phyloP scores from a whole-genome alignment of 495 filamentous ascomycete species.

The Lepidopterella palustris region DNA sequence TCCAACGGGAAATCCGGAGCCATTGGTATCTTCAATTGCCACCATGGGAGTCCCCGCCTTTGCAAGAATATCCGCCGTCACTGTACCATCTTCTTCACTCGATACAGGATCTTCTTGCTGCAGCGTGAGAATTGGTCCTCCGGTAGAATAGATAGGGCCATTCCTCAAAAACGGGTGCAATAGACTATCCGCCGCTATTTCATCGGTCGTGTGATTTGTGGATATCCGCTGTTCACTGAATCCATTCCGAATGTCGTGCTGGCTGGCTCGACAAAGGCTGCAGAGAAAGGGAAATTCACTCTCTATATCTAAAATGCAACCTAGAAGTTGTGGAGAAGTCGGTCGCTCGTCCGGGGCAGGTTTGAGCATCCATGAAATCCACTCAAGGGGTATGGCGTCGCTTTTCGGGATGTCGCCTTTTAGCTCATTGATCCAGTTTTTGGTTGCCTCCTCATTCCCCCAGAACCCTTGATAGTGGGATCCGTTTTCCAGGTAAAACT shows the following conservation, averaged over 20 bases:
- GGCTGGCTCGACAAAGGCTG: not conserved
- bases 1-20: too few relatives aligned
- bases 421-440: slow-evolving; percentile 1
- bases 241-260: too few relatives aligned
- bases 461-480: not conserved
- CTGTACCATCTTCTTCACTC: slow-evolving; percentile 4
- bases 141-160: too few relatives aligned
- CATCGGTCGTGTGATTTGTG: too few relatives aligned
- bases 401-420: not conserved
- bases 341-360: not conserved
- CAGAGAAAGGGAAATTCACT: not conserved
- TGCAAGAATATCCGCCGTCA: slow-evolving; percentile 3
- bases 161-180: too few relatives aligned
- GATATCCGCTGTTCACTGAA: too few relatives aligned
- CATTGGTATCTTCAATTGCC: not conserved
- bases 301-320: not conserved
- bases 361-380: slow-evolving; percentile 1
- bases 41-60: not conserved
- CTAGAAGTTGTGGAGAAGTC: not conserved
- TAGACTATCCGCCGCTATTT: too few relatives aligned
- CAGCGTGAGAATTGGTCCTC: too few relatives aligned
- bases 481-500: not conserved
- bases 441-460: slow-evolving; percentile 2
- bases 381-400: slow-evolving; percentile 3
- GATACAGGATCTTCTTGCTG: too few relatives aligned